Conservation (phyloP, 2,329 filamentous ascomycete species). For the Verticillium nubilum region DNA sequence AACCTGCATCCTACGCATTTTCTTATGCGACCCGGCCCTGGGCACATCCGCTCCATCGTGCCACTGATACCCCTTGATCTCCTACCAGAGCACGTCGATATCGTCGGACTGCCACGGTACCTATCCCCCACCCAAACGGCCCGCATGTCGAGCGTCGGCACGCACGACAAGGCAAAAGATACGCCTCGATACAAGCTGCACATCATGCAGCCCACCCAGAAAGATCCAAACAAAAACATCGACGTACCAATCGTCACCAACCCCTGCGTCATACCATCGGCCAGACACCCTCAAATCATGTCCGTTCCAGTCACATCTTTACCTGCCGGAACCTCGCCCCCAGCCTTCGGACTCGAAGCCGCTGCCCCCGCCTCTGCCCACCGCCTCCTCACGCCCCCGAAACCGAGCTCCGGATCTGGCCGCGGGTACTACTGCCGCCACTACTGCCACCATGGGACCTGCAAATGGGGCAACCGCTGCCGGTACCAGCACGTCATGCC, state of each 20-base stretch:
- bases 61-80: constrained; percentile 51
- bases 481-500: constrained; percentile 44
- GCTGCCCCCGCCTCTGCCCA: background rate
- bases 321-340: background rate
- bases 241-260: background rate
- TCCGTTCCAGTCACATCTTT: background rate
- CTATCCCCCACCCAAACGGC: constrained; percentile 30
- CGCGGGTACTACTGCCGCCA: constrained; percentile 30
- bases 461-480: constrained; percentile 38
- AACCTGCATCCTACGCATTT: constrained; percentile 27
- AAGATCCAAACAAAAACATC: background rate
- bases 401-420: background rate
- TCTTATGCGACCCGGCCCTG: constrained; percentile 23
- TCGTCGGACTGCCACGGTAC: constrained; percentile 36
- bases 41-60: constrained; percentile 30
- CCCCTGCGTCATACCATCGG: background rate
- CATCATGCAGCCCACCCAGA: constrained; percentile 10
- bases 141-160: constrained; percentile 33
- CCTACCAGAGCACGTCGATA: constrained; percentile 39
- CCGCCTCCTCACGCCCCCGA: background rate
- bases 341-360: background rate
- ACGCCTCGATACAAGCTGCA: constrained; percentile 18
- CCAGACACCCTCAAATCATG: background rate
- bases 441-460: constrained; percentile 44
- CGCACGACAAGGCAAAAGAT: constrained; percentile 14